Percentiles rank a stretch among this genome's conserved stretches.
Evolutionary conservation across 495 filamentous ascomycete species (phyloP).

Genomic region (Cercophora newfieldiana): DNA sequence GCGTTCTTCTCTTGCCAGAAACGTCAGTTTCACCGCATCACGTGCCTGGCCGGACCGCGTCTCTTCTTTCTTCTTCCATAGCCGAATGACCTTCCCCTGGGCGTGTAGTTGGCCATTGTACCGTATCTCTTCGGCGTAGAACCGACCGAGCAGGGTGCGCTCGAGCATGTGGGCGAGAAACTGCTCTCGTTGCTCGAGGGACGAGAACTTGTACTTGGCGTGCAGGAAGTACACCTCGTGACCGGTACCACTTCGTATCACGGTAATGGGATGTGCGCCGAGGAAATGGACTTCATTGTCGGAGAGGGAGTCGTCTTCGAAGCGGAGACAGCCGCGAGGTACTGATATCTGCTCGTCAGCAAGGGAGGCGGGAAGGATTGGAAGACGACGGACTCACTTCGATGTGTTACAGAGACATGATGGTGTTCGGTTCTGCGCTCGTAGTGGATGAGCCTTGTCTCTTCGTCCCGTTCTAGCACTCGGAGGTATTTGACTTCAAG

Average conservation of each 20-base stretch:
- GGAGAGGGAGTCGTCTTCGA: slow-evolving; percentile 11
- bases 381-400: background rate
- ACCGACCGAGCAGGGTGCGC: slow-evolving; percentile 5
- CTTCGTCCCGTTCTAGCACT: slow-evolving; percentile 9
- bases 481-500: slow-evolving; percentile 12
- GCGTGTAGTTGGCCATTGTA: slow-evolving; percentile 8
- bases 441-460: slow-evolving; percentile 14
- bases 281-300: slow-evolving; percentile 6
- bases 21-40: slow-evolving; percentile 6
- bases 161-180: slow-evolving; percentile 10
- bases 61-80: slow-evolving; percentile 8
- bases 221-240: slow-evolving; percentile 14
- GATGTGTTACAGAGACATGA: slow-evolving; percentile 6
- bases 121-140: slow-evolving; percentile 11
- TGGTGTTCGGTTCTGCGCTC: slow-evolving; percentile 9
- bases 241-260: slow-evolving; percentile 5
- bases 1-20: slow-evolving; percentile 3
- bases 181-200: slow-evolving; percentile 1
- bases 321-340: slow-evolving; percentile 7
- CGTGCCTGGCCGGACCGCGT: background rate
- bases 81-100: slow-evolving; percentile 8
- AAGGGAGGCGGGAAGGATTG: background rate
- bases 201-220: slow-evolving; percentile 12
- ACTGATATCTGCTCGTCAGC: background rate
- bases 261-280: slow-evolving; percentile 12